Percentiles rank a stretch among this genome's conserved stretches.
Conservation (phyloP, 176 grass and related monocot genomes). For the Puya raimondii region DNA sequence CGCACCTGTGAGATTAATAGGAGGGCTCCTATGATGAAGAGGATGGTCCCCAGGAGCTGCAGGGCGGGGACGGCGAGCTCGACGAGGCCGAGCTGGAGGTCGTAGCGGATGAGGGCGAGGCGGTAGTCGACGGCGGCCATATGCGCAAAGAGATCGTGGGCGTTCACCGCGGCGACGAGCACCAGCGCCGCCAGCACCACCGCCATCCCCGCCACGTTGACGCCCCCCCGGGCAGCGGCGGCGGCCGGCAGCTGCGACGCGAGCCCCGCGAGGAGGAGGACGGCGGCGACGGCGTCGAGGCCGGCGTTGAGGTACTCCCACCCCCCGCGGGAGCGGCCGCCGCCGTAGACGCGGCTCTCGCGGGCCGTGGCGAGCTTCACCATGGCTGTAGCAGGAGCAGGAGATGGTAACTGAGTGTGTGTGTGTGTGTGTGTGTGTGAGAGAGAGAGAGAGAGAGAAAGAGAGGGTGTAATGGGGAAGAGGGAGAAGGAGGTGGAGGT, state of each 20-base stretch:
- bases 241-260: constrained; percentile 10
- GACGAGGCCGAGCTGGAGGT: constrained; percentile 65
- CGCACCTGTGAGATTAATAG: constrained; percentile 29
- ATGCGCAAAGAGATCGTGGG: constrained; percentile 67
- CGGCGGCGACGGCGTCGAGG: constrained; percentile 37
- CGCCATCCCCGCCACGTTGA: constrained; percentile 20
- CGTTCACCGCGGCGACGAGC: constrained; percentile 38
- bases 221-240: not conserved
- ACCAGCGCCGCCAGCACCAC: constrained; percentile 31
- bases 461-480: constrained; percentile 1
- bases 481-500: constrained; percentile 8
- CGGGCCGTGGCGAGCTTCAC: constrained; percentile 77
- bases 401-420: not conserved
- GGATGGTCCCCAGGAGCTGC: constrained; percentile 31
- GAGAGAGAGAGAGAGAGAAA: too few relatives aligned
- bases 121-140: constrained; percentile 53
- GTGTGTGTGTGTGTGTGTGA: not conserved
- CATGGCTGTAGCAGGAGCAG: constrained; percentile 21
- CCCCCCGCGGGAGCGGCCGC: constrained; percentile 27
- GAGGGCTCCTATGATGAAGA: constrained; percentile 30
- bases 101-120: constrained; percentile 42
- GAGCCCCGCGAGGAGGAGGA: constrained; percentile 44
- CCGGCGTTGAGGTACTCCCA: constrained; percentile 86
- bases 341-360: constrained; percentile 62
- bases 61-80: constrained; percentile 65